Evolutionary conservation across 306 rosid genomes (phyloP).

Genomic region (Glycine latifolia): DNA sequence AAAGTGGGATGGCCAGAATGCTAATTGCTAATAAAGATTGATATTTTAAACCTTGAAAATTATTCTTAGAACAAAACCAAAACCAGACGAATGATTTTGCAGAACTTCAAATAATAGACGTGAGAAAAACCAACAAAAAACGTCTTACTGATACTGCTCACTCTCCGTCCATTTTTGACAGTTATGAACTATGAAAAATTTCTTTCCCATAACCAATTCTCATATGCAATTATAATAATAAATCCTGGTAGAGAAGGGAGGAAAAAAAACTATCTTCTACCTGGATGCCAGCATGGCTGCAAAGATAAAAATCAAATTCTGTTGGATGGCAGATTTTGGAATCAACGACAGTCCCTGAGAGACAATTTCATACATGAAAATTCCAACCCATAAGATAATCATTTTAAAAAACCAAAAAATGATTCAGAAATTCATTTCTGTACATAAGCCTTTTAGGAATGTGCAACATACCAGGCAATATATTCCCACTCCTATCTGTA

Average conservation of each 20-base stretch:
- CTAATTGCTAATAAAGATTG: conserved; percentile 2
- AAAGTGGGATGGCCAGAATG: background rate
- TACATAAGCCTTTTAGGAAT: conserved; percentile 35
- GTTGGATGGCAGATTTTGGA: conserved; percentile 93
- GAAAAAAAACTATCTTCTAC: conserved; percentile 44
- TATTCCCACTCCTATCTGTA: conserved; percentile 87
- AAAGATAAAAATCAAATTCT: conserved; percentile 91
- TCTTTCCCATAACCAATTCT: conserved; percentile 6
- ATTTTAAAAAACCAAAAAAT: background rate
- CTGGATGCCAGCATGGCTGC: conserved; percentile 97
- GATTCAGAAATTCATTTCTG: background rate
- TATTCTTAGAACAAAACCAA: conserved; percentile 29
- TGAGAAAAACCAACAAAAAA: background rate
- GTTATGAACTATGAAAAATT: conserved; percentile 2
- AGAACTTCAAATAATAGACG: background rate
- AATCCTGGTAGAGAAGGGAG: conserved; percentile 51
- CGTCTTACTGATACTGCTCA: background rate
- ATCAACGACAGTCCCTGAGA: conserved; percentile 87
- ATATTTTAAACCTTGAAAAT: background rate
- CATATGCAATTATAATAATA: conserved; percentile 43
- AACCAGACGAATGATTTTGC: background rate
- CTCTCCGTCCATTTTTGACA: conserved; percentile 25
- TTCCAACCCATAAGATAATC: background rate
- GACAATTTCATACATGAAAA: conserved; percentile 34
- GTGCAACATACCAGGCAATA: conserved; percentile 75